A percentile compares a stretch with the other conserved stretches of the same genome.
Evolutionary conservation across 2,329 filamentous ascomycete genomes (phyloP).

Genomic region (Cordyceps militaris): DNA sequence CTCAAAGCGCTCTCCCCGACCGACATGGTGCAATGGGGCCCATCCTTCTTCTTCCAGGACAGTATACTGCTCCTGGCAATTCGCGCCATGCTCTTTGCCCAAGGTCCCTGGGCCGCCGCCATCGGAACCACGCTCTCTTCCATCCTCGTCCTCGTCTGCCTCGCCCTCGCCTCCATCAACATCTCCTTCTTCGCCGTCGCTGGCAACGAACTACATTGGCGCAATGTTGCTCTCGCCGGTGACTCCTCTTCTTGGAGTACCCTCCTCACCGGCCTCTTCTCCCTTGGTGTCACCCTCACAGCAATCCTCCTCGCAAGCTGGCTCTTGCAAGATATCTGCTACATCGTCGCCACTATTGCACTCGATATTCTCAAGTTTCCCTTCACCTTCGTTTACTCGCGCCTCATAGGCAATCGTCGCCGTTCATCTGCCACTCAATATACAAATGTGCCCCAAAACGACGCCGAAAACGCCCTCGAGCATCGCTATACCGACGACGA

Average conservation of each 20-base stretch:
- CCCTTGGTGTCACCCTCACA: constrained; percentile 18
- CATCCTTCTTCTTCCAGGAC: constrained; percentile 14
- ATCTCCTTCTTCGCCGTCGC: constrained; percentile 23
- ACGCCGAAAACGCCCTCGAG: constrained; percentile 17
- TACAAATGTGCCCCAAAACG: constrained; percentile 20
- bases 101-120: not conserved
- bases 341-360: constrained; percentile 15
- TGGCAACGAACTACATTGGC: constrained; percentile 29
- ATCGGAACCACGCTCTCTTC: constrained; percentile 2
- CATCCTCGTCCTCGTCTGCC: not conserved
- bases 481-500: constrained; percentile 11
- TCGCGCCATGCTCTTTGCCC: constrained; percentile 10
- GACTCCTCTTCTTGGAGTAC: constrained; percentile 25
- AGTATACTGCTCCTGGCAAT: constrained; percentile 7
- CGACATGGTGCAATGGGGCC: constrained; percentile 11
- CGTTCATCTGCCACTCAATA: constrained; percentile 14
- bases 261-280: constrained; percentile 25
- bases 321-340: constrained; percentile 21
- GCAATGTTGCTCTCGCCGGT: constrained; percentile 25
- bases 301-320: constrained; percentile 17
- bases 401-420: not conserved
- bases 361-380: constrained; percentile 24
- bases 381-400: constrained; percentile 11
- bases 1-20: constrained; percentile 9
- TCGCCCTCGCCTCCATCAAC: constrained; percentile 20